Evolutionary conservation across 371 early-diverging fungal genomes (phyloP).

Genomic region (Mycotypha africana): DNA sequence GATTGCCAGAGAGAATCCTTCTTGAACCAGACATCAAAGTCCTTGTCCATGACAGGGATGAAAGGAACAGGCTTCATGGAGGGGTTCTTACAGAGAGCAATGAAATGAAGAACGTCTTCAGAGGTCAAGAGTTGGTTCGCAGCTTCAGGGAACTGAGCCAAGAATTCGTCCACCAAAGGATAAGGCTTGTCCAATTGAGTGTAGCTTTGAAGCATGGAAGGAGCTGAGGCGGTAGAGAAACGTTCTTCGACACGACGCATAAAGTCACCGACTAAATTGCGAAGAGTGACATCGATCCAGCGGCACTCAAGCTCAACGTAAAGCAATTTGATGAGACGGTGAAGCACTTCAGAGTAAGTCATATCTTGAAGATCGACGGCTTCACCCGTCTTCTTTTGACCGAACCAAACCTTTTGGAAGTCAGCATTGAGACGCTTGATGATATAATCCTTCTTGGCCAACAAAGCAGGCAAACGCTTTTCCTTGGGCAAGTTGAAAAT

Average conservation of each 20-base stretch:
- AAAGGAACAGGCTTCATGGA: slow-evolving; percentile 91
- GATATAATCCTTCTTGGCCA: slow-evolving; percentile 88
- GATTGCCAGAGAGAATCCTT: slow-evolving; percentile 97
- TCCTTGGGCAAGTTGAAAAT: slow-evolving; percentile 87
- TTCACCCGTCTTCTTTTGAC: slow-evolving; percentile 76
- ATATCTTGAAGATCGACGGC: slow-evolving; percentile 81
- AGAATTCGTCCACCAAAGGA: slow-evolving; percentile 66
- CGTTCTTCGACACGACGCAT: slow-evolving; percentile 89
- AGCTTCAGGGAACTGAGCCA: slow-evolving; percentile 77
- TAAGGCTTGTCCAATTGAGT: slow-evolving; percentile 65
- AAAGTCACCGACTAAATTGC: slow-evolving; percentile 85
- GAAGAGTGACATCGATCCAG: slow-evolving; percentile 86
- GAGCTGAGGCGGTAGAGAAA: slow-evolving; percentile 56
- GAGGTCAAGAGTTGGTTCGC: slow-evolving; percentile 77
- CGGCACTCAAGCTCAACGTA: slow-evolving; percentile 75
- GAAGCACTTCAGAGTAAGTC: slow-evolving; percentile 90
- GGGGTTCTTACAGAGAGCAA: slow-evolving; percentile 76
- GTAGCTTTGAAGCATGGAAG: slow-evolving; percentile 69
- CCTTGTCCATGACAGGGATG: slow-evolving; percentile 88
- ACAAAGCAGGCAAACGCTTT: slow-evolving; percentile 76
- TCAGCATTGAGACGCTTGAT: slow-evolving; percentile 89
- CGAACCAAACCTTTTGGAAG: slow-evolving; percentile 95
- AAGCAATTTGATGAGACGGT: slow-evolving; percentile 79
- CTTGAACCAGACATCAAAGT: slow-evolving; percentile 93
- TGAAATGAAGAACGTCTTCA: slow-evolving; percentile 89